Conservation (phyloP, 306 rosid genomes). For the Abrus pulchellus region DNA sequence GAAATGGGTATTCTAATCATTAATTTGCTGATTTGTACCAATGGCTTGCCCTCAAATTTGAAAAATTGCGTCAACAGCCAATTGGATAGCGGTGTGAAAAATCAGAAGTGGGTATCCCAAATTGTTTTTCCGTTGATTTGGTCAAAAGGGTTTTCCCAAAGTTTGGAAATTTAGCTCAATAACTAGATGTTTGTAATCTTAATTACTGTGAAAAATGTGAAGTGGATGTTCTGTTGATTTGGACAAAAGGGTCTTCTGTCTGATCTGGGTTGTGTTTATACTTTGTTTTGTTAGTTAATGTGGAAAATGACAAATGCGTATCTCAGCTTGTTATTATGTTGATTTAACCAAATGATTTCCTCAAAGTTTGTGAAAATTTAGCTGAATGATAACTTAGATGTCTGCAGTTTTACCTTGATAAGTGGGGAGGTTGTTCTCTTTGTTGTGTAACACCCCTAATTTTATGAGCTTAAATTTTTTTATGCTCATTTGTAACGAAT, state of each 20-base stretch:
- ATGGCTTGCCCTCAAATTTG: slow-evolving; percentile 6
- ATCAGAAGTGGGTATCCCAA: not conserved
- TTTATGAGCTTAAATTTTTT: too few relatives aligned
- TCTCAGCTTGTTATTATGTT: not conserved
- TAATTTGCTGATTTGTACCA: not conserved
- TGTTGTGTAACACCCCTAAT: not conserved
- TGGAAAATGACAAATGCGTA: not conserved
- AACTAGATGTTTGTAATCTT: not conserved
- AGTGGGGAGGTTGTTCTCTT: slow-evolving; percentile 1
- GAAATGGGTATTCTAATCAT: slow-evolving; percentile 1
- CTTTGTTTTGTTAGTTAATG: not conserved
- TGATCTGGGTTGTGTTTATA: not conserved
- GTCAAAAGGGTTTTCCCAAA: not conserved
- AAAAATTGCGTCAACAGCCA: not conserved
- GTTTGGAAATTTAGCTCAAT: not conserved
- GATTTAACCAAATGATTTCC: not conserved
- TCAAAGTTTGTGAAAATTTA: too few relatives aligned
- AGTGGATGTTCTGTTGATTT: not conserved
- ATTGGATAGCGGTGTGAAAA: slow-evolving; percentile 4
- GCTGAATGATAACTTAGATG: not conserved
- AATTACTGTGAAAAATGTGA: not conserved
- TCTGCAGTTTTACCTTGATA: not conserved
- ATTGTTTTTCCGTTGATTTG: slow-evolving; percentile 10
- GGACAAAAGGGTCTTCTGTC: slow-evolving; percentile 6
- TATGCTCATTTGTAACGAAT: too few relatives aligned